Conservation (phyloP, 257 asterid genomes). For the Plantago elongata region DNA sequence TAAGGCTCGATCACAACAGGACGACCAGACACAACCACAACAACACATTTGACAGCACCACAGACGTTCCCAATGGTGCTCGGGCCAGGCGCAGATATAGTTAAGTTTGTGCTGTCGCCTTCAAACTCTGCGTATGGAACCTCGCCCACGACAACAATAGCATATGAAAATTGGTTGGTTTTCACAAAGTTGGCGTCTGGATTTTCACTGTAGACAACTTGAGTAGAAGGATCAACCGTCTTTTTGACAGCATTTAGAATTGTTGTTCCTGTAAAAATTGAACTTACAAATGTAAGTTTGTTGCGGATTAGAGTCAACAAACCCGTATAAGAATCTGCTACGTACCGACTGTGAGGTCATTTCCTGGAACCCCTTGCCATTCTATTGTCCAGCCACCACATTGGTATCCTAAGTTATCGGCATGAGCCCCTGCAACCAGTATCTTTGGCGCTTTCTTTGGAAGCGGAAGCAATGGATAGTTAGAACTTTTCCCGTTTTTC, state of each 20-base stretch:
- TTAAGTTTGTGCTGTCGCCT: slow-evolving; percentile 45
- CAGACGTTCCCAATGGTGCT: slow-evolving; percentile 38
- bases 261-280: slow-evolving; percentile 42
- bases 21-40: slow-evolving; percentile 45
- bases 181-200: slow-evolving; percentile 29
- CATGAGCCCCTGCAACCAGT: slow-evolving; percentile 56
- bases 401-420: slow-evolving; percentile 55
- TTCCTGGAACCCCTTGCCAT: slow-evolving; percentile 58
- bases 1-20: slow-evolving; percentile 47
- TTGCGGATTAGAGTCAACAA: not conserved
- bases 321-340: not conserved
- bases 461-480: slow-evolving; percentile 43
- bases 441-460: slow-evolving; percentile 36
- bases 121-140: slow-evolving; percentile 37
- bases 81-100: slow-evolving; percentile 33
- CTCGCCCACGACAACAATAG: slow-evolving; percentile 56
- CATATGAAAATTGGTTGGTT: slow-evolving; percentile 37
- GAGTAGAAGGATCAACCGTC: slow-evolving; percentile 44
- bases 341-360: slow-evolving; percentile 44
- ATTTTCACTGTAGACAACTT: slow-evolving; percentile 30
- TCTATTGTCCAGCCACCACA: slow-evolving; percentile 66
- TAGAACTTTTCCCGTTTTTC: slow-evolving; percentile 42
- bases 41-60: slow-evolving; percentile 37
- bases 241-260: slow-evolving; percentile 40
- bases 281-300: not conserved